phyloP scores from a whole-genome alignment of 2,329 filamentous ascomycete species.

The Penicillium fuscoglaucum region DNA sequence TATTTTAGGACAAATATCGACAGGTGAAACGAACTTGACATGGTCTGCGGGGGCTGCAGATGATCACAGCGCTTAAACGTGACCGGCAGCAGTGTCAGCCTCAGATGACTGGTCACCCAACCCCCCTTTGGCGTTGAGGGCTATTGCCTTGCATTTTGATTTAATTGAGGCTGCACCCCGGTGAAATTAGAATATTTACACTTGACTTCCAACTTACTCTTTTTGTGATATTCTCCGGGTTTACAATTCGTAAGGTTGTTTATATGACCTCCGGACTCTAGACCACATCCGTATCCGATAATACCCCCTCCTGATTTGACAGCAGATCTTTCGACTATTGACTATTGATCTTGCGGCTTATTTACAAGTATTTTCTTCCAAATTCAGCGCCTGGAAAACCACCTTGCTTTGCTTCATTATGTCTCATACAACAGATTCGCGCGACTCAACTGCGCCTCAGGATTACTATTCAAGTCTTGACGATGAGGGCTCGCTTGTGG shows the following conservation, averaged over 20 bases:
- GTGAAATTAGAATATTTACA: neutral
- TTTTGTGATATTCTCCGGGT: neutral
- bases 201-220: neutral
- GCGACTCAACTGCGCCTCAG: constrained; percentile 18
- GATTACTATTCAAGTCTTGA: constrained; percentile 37
- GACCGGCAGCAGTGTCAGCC: constrained; percentile 22
- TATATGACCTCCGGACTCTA: neutral
- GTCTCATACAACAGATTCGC: constrained; percentile 12
- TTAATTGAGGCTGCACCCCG: neutral
- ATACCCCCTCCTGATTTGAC: neutral
- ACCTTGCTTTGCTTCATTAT: constrained; percentile 5
- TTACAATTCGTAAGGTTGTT: neutral
- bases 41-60: constrained; percentile 14
- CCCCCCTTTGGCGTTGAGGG: neutral
- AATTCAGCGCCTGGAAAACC: neutral
- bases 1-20: neutral
- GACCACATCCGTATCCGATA: neutral
- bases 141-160: neutral
- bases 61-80: constrained; percentile 27
- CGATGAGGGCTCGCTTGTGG: constrained; percentile 19
- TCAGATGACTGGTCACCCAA: constrained; percentile 19
- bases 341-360: neutral
- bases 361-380: neutral
- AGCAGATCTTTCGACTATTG: neutral
- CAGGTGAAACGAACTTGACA: neutral